Conservation (phyloP, 2,329 filamentous ascomycete species). For the Claviceps humidiphila region DNA sequence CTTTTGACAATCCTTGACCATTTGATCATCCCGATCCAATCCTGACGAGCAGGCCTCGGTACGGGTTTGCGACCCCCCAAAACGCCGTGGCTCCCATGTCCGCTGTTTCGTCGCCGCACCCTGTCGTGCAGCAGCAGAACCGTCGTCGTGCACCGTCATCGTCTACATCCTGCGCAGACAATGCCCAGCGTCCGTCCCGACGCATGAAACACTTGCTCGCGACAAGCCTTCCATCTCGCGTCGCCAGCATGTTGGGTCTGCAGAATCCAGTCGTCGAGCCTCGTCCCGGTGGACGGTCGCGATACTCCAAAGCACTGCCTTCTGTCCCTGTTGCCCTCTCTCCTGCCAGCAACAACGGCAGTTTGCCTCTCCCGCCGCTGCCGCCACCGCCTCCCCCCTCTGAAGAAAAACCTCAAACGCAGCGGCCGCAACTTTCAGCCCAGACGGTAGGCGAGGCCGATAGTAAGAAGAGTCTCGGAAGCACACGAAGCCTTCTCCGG, state of each 20-base stretch:
- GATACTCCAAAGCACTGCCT: slow-evolving; percentile 46
- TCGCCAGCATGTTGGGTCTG: slow-evolving; percentile 4
- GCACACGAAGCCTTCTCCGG: slow-evolving; percentile 5
- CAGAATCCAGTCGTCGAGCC: neutral
- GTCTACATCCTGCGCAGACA: neutral
- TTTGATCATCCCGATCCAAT: too few species aligned
- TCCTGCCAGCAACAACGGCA: slow-evolving; percentile 13
- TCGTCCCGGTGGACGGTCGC: slow-evolving; percentile 29
- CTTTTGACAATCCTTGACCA: too few species aligned
- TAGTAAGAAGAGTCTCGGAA: slow-evolving; percentile 2
- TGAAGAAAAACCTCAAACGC: too few species aligned
- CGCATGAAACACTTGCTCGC: neutral
- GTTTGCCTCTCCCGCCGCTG: slow-evolving; percentile 11
- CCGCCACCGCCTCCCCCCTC: slow-evolving; percentile 7
- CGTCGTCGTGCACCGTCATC: too few species aligned
- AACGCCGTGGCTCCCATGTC: slow-evolving; percentile 23
- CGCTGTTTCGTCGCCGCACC: slow-evolving; percentile 1
- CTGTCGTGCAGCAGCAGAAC: neutral
- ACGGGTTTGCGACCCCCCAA: neutral
- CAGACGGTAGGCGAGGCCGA: slow-evolving; percentile 4
- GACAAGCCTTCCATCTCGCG: neutral
- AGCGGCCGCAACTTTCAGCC: too few species aligned
- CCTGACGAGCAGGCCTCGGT: too few species aligned
- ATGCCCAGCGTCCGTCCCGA: neutral
- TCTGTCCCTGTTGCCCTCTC: slow-evolving; percentile 26